Percentiles rank a stretch among this genome's conserved stretches.
These are phyloP conservation scores for Spongiforma sp. DNA, from an alignment of 1,284 basidiomycete genomes.

Conservation along the genomic window DNA sequence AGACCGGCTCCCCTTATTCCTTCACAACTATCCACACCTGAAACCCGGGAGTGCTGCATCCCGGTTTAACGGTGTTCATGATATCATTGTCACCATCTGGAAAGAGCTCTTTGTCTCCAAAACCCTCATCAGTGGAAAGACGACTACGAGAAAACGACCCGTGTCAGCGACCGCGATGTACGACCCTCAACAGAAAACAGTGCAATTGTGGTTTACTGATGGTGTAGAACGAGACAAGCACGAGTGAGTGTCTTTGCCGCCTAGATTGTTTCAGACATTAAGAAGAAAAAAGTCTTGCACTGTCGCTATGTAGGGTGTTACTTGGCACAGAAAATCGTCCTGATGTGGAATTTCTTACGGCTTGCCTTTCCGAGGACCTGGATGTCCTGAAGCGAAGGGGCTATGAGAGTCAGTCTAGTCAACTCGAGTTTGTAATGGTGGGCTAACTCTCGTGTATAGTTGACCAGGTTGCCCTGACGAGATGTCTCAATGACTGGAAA, in stretches of 20 bases:
- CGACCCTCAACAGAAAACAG: not conserved
- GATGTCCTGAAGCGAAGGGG: conserved; percentile 74
- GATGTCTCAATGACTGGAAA: not conserved
- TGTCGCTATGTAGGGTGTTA: conserved; percentile 73
- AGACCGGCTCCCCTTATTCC: conserved; percentile 6
- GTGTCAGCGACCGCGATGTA: conserved; percentile 2
- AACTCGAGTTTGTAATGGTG: not conserved
- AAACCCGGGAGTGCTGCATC: not conserved
- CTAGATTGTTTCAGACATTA: not conserved
- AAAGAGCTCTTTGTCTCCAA: conserved; percentile 1
- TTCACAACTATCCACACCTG: not conserved
- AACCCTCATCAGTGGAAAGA: not conserved
- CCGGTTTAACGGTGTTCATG: not conserved
- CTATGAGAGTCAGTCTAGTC: conserved; percentile 33
- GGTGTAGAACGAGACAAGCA: conserved; percentile 77
- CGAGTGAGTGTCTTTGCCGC: conserved; percentile 44
- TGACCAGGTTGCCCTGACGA: not conserved
- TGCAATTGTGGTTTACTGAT: not conserved
- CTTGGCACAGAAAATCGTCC: conserved; percentile 76
- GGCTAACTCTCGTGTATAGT: not conserved
- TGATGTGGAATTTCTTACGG: conserved; percentile 86
- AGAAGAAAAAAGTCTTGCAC: conserved; percentile 49
- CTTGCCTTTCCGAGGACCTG: conserved; percentile 87
- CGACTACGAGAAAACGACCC: not conserved
- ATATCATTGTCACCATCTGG: conserved; percentile 1